Base-by-base conservation (phyloP, 164 flowering plant genomes). In the Chloranthus sessilifolius region DNA sequence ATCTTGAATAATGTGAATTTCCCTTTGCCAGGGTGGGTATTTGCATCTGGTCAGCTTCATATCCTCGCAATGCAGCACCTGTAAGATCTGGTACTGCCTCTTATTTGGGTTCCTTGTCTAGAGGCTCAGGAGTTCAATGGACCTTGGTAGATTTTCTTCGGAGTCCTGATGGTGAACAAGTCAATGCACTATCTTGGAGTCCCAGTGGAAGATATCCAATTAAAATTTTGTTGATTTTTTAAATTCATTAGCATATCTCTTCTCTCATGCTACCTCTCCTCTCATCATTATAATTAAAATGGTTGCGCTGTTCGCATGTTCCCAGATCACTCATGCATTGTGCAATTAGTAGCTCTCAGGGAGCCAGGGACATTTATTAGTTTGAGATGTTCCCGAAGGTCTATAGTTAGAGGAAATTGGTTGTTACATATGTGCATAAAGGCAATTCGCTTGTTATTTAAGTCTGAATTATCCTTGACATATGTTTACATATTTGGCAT, bases 171-270 rank as follows among this genome's bases (percentile, higher is more conserved):
- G 71, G 66, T 64, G 96, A 92, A 57, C 87, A 78, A 62, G 72
- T 92, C 38, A 88, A 61, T 66, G 81, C 95, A 24, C 75, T 88
- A 19, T 78, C 96, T 30, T 92, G 99, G 99, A 88, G 97, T 67
- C 96, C 97, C 19, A 68, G 72, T 80, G 99, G 99, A 72, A 83
- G 88, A 88, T 92, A 92, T 92, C 98, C 98, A 12, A 12, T 42
- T 33, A 15, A 39, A 31, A 30, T 60, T 47, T 42, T 55, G 14
- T 55, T 33, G 22, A 24, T 45, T 15, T 8, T 20, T 21, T n/a
- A n/a, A 34, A 10, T n/a, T n/a, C n/a, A n/a, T n/a, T n/a, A n/a
- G n/a, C 7, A 6, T 23, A n/a, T 22, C 7, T n/a, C 34, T 47
- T 23, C 7, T 56, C 35, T 47, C 47, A 38, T 38, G 44, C 21